These are phyloP conservation scores for Purshia tridentata DNA, from an alignment of 306 rosid species.

Conservation along the genomic window DNA sequence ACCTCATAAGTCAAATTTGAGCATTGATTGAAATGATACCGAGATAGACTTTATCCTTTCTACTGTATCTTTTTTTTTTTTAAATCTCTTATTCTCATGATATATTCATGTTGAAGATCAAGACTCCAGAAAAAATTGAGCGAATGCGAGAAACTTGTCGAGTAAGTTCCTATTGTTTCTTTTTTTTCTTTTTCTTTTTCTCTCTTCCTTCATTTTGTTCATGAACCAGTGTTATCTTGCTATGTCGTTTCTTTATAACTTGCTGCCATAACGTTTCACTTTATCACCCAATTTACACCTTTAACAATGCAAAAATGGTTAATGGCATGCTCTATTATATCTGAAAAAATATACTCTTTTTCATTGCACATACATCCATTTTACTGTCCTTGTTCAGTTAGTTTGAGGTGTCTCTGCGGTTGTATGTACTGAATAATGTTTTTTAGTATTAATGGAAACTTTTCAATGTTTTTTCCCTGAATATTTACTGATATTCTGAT, in stretches of 20 bases:
- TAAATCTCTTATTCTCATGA: not conserved
- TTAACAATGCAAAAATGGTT: not conserved
- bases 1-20: not conserved
- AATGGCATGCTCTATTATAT: not conserved
- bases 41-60: not conserved
- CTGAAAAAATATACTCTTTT: too few species aligned
- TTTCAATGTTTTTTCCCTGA: not conserved
- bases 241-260: not conserved
- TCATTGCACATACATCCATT: too few species aligned
- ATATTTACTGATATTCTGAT: not conserved
- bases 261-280: not conserved
- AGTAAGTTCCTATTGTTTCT: conserved; percentile 41
- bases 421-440: too few species aligned
- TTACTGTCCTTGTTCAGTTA: too few species aligned
- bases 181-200: not conserved
- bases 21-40: not conserved
- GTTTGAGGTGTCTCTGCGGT: too few species aligned
- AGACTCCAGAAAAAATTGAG: conserved; percentile 65
- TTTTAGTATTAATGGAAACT: not conserved
- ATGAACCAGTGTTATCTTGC: not conserved
- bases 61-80: conserved; percentile 1
- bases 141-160: conserved; percentile 82
- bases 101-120: conserved; percentile 56
- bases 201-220: not conserved
- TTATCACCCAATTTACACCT: not conserved